Percentiles rank a stretch among this genome's conserved stretches.
phyloP scores from a whole-genome alignment of 768 basidiomycete species.

The Naganishia kalamii region DNA sequence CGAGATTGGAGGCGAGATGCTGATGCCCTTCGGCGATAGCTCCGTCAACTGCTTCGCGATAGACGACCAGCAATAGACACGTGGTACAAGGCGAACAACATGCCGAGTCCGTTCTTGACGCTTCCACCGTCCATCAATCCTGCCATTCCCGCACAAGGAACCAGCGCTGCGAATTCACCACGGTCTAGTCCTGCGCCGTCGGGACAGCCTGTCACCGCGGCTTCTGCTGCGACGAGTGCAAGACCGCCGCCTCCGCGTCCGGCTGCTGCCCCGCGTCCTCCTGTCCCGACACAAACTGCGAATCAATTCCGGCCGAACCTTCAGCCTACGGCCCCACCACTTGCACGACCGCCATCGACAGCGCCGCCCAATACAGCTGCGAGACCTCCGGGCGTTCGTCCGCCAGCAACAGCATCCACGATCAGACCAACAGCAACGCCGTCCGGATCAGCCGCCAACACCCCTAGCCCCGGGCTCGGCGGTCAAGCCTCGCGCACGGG shows the following conservation, averaged over 20 bases:
- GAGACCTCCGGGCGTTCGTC: not conserved
- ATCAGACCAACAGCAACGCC: not conserved
- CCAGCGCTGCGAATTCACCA: not conserved
- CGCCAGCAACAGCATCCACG: not conserved
- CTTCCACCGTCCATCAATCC: slow-evolving; percentile 3
- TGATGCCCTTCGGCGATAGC: not conserved
- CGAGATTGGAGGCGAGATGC: not conserved
- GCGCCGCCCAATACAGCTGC: not conserved
- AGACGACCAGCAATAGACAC: slow-evolving; percentile 2
- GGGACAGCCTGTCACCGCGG: not conserved
- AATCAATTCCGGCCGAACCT: not conserved
- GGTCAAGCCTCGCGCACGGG: not conserved
- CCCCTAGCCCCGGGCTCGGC: not conserved
- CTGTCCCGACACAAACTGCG: not conserved
- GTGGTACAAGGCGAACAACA: slow-evolving; percentile 3
- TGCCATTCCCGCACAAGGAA: not conserved
- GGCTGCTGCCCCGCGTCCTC: not conserved
- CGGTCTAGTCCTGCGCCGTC: not conserved
- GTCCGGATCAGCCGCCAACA: not conserved
- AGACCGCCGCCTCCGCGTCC: slow-evolving; percentile 8
- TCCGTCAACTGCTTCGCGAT: not conserved
- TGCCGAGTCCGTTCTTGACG: not conserved
- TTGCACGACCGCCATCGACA: not conserved
- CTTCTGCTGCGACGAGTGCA: not conserved
- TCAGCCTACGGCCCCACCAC: slow-evolving; percentile 1